phyloP scores from a whole-genome alignment of 164 flowering plant genomes.

The Aristolochia californica region DNA sequence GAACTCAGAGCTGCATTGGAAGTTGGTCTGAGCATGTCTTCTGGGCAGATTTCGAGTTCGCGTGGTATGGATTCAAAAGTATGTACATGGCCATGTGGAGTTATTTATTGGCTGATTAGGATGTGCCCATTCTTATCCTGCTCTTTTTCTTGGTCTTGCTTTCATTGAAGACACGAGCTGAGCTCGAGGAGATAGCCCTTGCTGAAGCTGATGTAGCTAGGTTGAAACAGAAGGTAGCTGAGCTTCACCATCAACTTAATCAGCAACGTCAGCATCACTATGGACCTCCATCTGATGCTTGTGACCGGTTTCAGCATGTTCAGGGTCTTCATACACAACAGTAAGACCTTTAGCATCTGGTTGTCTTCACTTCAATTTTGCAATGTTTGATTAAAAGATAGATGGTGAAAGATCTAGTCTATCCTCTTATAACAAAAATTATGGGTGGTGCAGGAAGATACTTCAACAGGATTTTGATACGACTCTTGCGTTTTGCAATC shows the following conservation, averaged over 20 bases:
- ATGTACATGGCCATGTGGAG: slow-evolving; percentile 9
- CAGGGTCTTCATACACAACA: slow-evolving; percentile 61
- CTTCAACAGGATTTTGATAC: slow-evolving; percentile 89
- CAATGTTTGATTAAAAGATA: background rate
- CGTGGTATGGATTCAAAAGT: slow-evolving; percentile 97
- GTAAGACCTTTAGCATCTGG: slow-evolving; percentile 29
- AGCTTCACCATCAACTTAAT: slow-evolving; percentile 91
- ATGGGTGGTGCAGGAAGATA: slow-evolving; percentile 48
- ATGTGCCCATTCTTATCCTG: background rate
- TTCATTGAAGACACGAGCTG: slow-evolving; percentile 80
- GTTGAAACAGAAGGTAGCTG: slow-evolving; percentile 97
- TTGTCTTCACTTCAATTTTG: background rate
- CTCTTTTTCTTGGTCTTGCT: slow-evolving; percentile 11
- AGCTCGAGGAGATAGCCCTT: slow-evolving; percentile 97
- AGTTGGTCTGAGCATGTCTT: slow-evolving; percentile 95
- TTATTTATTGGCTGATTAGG: background rate
- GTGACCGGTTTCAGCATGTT: slow-evolving; percentile 53
- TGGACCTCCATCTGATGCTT: slow-evolving; percentile 69
- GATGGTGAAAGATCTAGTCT: background rate
- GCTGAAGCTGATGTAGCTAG: slow-evolving; percentile 98
- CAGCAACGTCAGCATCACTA: slow-evolving; percentile 91
- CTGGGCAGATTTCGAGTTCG: slow-evolving; percentile 65
- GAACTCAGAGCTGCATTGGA: slow-evolving; percentile 95
- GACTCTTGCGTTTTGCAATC: slow-evolving; percentile 69
- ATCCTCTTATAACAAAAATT: background rate